Evolutionary conservation across 129 eudicot species (phyloP), one percentile per base, ranked within the genome.

Genomic region (Centrapalus pauciflorus): DNA sequence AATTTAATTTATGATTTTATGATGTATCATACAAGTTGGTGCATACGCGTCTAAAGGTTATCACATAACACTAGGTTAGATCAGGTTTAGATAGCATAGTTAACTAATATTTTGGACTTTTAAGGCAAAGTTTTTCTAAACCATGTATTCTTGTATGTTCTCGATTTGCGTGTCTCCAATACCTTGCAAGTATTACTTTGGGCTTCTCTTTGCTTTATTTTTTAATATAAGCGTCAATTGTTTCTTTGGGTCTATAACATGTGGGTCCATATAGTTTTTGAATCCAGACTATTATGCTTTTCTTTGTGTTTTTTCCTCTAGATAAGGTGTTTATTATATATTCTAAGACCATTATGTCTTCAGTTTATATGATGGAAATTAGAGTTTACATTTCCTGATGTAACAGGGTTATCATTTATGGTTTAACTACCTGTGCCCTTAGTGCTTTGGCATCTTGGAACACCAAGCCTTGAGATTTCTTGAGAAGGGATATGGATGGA

Each of bases 11-110:
- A 30, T 26, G 27, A 65, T 13, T 30, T n/a, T 43, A 43, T 27
- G 40, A n/a, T 64, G 38, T 64, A 16, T 64, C 69, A 43, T 40
- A 34, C 37, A 40, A 23, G 40, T 13, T 62, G 68, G 33, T 40
- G 24, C 37, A 10, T 38, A 38, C 16, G n/a, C 49, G n/a, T 41
- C 49, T 41, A 2, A 41, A 19, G n/a, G 46, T 38, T 38, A 16
- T 16, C 46, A 38, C 16, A 38, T 38, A 12, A 38, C 46, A 38
- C 13, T n/a, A 38, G 46, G 46, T 38, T 38, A 0, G 46, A 38
- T 38, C 13, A 16, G 46, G 16, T 38, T 38, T 38, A 38, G 46
- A 16, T 38, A 38, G 46, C 46, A 38, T 38, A 38, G 14, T 38
- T 38, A n/a, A n/a, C n/a, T n/a, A n/a, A n/a, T n/a, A n/a, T 41